phyloP scores from a whole-genome alignment of 345 rosid genomes.

The Populus alba region DNA sequence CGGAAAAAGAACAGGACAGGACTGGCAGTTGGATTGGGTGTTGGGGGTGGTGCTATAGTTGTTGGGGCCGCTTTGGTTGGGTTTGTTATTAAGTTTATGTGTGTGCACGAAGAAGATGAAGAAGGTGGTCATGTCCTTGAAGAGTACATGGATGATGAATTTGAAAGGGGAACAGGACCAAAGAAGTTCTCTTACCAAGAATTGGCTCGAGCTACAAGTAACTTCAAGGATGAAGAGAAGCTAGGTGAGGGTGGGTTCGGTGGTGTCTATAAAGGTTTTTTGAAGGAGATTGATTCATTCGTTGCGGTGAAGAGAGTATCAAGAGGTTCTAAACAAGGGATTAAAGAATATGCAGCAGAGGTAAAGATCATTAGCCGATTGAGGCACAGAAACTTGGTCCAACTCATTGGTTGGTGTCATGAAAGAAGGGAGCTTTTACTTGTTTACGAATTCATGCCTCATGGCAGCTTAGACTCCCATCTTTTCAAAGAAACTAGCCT shows the following conservation, averaged over 20 bases:
- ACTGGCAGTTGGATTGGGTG: too few species aligned
- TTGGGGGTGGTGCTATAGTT: neutral
- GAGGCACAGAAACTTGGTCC: conserved; percentile 53
- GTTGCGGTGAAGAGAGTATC: conserved; percentile 58
- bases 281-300: conserved; percentile 8
- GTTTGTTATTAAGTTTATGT: neutral
- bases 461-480: conserved; percentile 51
- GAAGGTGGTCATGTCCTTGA: neutral
- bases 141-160: conserved; percentile 35
- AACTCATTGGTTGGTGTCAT: conserved; percentile 57
- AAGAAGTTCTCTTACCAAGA: conserved; percentile 42
- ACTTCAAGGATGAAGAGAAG: conserved; percentile 40
- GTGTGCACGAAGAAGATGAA: neutral
- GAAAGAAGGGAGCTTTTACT: conserved; percentile 44
- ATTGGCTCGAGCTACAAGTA: conserved; percentile 36
- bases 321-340: conserved; percentile 41
- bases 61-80: neutral
- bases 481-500: conserved; percentile 33
- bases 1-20: too few species aligned
- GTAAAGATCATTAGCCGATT: conserved; percentile 53
- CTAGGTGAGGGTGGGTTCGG: conserved; percentile 63
- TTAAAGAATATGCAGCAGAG: conserved; percentile 45
- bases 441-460: conserved; percentile 54
- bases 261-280: conserved; percentile 48
- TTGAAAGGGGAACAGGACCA: conserved; percentile 50